phyloP scores from a whole-genome alignment of 2,329 filamentous ascomycete species.

The Aspergillus japonicus region DNA sequence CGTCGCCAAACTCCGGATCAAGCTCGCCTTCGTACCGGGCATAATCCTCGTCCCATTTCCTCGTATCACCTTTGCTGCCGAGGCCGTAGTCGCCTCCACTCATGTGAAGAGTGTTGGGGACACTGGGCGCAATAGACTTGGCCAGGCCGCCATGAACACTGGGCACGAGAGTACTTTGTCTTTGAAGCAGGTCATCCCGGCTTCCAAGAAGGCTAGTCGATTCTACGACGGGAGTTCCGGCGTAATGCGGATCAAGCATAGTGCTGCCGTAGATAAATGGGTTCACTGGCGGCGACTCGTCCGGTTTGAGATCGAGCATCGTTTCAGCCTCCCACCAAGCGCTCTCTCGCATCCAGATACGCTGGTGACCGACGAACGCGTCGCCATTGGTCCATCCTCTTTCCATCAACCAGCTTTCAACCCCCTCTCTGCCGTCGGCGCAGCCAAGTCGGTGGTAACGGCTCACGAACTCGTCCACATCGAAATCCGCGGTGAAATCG shows the following conservation, averaged over 20 bases:
- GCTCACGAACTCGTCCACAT: slow-evolving; percentile 84
- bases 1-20: slow-evolving; percentile 75
- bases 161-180: slow-evolving; percentile 51
- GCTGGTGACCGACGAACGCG: slow-evolving; percentile 83
- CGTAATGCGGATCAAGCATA: slow-evolving; percentile 65
- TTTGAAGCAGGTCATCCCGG: slow-evolving; percentile 61
- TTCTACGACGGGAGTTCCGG: slow-evolving; percentile 57
- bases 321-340: slow-evolving; percentile 98
- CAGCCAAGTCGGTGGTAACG: slow-evolving; percentile 83
- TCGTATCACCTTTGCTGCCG: slow-evolving; percentile 78
- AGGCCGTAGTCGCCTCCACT: slow-evolving; percentile 88
- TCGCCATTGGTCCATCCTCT: slow-evolving; percentile 98
- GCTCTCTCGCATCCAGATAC: slow-evolving; percentile 90
- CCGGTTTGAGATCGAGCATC: slow-evolving; percentile 85
- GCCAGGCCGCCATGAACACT: slow-evolving; percentile 50
- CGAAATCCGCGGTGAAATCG: slow-evolving; percentile 96
- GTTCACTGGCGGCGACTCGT: slow-evolving; percentile 46
- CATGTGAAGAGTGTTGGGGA: slow-evolving; percentile 57
- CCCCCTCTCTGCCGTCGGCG: slow-evolving; percentile 83
- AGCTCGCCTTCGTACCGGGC: slow-evolving; percentile 70
- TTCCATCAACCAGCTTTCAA: slow-evolving; percentile 91
- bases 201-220: slow-evolving; percentile 65
- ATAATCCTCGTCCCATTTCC: slow-evolving; percentile 59
- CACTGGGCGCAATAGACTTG: slow-evolving; percentile 52
- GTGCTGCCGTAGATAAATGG: slow-evolving; percentile 55